These are phyloP conservation scores for Cercospora sesami DNA, from an alignment of 2,329 filamentous ascomycete species.

Conservation along the genomic window DNA sequence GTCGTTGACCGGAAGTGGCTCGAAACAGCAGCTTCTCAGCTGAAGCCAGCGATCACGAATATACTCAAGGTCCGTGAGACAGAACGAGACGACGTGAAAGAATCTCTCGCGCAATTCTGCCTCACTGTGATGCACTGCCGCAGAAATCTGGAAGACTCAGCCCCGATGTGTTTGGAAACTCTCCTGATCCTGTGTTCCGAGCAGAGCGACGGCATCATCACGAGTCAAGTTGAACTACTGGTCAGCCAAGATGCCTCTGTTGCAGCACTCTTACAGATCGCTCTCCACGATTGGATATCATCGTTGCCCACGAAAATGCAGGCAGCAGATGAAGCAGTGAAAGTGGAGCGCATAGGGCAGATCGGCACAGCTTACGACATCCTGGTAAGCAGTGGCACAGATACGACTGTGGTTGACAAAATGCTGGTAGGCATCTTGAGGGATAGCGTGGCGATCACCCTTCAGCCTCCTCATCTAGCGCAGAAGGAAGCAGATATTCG, in stretches of 20 bases:
- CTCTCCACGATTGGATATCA: slow-evolving; percentile 76
- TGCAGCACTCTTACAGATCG: slow-evolving; percentile 65
- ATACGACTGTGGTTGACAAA: slow-evolving; percentile 66
- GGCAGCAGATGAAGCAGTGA: slow-evolving; percentile 74
- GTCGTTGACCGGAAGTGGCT: slow-evolving; percentile 62
- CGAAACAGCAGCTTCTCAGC: slow-evolving; percentile 73
- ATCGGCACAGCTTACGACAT: slow-evolving; percentile 72
- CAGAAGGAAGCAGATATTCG: slow-evolving; percentile 18
- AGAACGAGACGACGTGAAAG: slow-evolving; percentile 66
- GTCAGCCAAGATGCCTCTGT: slow-evolving; percentile 63
- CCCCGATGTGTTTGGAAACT: slow-evolving; percentile 75
- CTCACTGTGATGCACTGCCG: slow-evolving; percentile 75
- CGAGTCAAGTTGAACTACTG: slow-evolving; percentile 57
- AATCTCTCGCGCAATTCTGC: slow-evolving; percentile 69
- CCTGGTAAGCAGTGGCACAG: slow-evolving; percentile 62
- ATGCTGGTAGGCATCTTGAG: slow-evolving; percentile 68
- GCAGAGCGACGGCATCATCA: slow-evolving; percentile 44
- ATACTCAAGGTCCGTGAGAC: slow-evolving; percentile 74
- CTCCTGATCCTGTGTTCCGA: slow-evolving; percentile 67
- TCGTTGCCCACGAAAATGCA: slow-evolving; percentile 82
- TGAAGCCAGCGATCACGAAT: slow-evolving; percentile 78
- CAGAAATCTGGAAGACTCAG: slow-evolving; percentile 67
- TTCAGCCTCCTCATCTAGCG: slow-evolving; percentile 37
- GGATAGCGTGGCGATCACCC: slow-evolving; percentile 65
- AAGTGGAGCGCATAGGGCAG: slow-evolving; percentile 70